phyloP scores from a whole-genome alignment of 1,284 basidiomycete genomes.

The Lignosus rhinocerotis region DNA sequence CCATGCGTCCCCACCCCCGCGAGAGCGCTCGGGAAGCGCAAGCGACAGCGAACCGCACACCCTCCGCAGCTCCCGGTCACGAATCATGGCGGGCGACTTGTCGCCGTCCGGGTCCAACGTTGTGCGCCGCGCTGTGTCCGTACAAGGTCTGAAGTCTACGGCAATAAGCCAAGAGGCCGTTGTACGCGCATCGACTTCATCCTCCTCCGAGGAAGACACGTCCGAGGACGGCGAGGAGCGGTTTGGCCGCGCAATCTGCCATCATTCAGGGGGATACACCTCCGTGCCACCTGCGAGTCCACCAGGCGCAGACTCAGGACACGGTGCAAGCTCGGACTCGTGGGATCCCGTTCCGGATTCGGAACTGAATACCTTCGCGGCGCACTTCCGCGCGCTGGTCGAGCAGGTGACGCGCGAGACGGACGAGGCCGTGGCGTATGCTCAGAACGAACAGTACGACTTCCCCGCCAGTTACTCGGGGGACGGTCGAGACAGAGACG shows the following conservation, averaged over 20 bases:
- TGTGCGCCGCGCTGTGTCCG: conserved; percentile 19
- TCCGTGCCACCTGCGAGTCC: conserved; percentile 16
- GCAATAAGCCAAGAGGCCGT: conserved; percentile 7
- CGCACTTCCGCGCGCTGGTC: conserved; percentile 51
- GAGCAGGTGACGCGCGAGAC: conserved; percentile 51
- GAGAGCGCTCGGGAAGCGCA: conserved; percentile 12
- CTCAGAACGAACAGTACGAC: conserved; percentile 28
- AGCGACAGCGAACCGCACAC: conserved; percentile 22
- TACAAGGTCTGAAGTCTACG: conserved; percentile 12
- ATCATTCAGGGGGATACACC: conserved; percentile 20
- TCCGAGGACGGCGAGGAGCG: conserved; percentile 14
- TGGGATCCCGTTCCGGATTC: conserved; percentile 29
- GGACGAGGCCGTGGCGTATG: conserved; percentile 44
- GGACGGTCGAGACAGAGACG: conserved; percentile 24
- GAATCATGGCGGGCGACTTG: conserved; percentile 20
- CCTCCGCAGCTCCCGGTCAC: conserved; percentile 23
- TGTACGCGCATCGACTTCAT: conserved; percentile 16
- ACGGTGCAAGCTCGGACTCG: not conserved
- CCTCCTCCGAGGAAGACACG: conserved; percentile 28
- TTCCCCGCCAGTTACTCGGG: conserved; percentile 15
- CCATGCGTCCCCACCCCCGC: conserved; percentile 4
- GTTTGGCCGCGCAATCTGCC: conserved; percentile 24
- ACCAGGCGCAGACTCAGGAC: not conserved
- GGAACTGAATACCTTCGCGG: conserved; percentile 45
- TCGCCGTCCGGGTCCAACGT: conserved; percentile 17